A percentile compares a stretch with the other conserved stretches of the same genome.
phyloP scores from a whole-genome alignment of 2,329 filamentous ascomycete genomes.

The Scytalidium sp. region DNA sequence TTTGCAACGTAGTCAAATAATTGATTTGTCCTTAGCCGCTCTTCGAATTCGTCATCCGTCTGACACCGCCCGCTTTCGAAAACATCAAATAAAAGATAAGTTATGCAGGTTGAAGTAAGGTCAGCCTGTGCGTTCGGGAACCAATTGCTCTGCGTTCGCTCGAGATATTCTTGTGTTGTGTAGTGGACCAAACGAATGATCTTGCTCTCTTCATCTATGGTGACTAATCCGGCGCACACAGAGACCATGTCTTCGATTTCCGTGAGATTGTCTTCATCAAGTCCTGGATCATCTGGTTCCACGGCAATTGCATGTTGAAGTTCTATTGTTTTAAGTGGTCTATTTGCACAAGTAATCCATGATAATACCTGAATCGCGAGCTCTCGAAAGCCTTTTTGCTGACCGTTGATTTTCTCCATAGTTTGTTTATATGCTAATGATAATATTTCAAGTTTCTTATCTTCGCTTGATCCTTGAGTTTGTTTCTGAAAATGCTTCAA shows the following conservation, averaged over 20 bases:
- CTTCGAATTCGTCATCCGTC: conserved; percentile 16
- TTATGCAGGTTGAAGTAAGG: conserved; percentile 20
- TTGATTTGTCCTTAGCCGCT: conserved; percentile 18
- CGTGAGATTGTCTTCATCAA: conserved; percentile 29
- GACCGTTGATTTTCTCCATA: conserved; percentile 39
- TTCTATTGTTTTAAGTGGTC: conserved; percentile 30
- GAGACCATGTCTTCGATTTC: conserved; percentile 14
- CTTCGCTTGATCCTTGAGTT: no score
- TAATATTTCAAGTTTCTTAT: conserved; percentile 19
- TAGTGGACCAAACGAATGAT: conserved; percentile 26
- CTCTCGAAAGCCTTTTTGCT: conserved; percentile 24
- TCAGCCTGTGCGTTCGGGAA: conserved; percentile 14
- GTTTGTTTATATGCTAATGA: conserved; percentile 37
- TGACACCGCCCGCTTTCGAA: conserved; percentile 20
- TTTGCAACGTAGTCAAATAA: conserved; percentile 30
- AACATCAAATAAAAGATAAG: conserved; percentile 24
- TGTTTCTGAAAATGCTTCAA: conserved; percentile 26
- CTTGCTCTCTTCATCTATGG: conserved; percentile 21
- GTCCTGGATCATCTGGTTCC: conserved; percentile 15
- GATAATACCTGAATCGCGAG: conserved; percentile 30
- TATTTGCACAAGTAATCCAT: conserved; percentile 16
- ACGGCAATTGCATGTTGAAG: conserved; percentile 41
- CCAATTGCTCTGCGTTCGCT: conserved; percentile 7
- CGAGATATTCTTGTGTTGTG: conserved; percentile 27
- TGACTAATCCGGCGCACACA: conserved; percentile 25